Evolutionary conservation across 169 alveolate species (phyloP), one percentile per base, ranked within the genome.

Genomic region (Theileria orientalis): DNA sequence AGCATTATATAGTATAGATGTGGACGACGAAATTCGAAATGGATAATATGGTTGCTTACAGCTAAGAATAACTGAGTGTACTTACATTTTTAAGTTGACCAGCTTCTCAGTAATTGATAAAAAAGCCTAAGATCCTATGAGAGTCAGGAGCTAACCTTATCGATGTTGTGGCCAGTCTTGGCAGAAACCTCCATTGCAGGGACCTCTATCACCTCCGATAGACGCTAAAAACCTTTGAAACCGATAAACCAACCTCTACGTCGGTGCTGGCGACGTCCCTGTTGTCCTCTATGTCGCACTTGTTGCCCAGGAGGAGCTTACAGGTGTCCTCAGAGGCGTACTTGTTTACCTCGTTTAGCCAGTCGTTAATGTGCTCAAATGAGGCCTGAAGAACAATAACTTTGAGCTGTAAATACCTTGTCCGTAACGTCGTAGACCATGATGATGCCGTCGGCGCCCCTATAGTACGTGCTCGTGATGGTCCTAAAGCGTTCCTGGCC

Each of bases 401-500:
- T 19, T n/a, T 30, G 40, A 42, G 27, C 7, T 0, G 9, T 21
- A 59, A 68, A 3, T 41, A 79, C 87, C 73, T 79, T 79, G 70
- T 90, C 91, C 35, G 97, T 92, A 21, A 94, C 89, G 89, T 96
- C 99, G 79, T 95, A 97, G 25, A 93, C 97, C 13, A 97, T 64
- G 14, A 96, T 94, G 8, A 96, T 95, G 35, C 98, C 98, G 69
- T 96, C 98, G 3, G 99, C 98, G 42, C 98, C 98, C 72, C 98
- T 91, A 88, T 97, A 97, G 90, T 97, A 97, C 40, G 98, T 95
- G 51, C 95, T 92, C 0, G 98, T 96, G 27, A 97, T 96, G 52
- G 98, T 96, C 35, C 98, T 66, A 70, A 97, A 97, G 32, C 99
- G 86, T 83, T 96, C 99, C 83, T 96, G 97, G 25, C 99, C 99